These are phyloP conservation scores for Apiospora pterosperma DNA, from an alignment of 2,329 filamentous ascomycete species.

Conservation along the genomic window DNA sequence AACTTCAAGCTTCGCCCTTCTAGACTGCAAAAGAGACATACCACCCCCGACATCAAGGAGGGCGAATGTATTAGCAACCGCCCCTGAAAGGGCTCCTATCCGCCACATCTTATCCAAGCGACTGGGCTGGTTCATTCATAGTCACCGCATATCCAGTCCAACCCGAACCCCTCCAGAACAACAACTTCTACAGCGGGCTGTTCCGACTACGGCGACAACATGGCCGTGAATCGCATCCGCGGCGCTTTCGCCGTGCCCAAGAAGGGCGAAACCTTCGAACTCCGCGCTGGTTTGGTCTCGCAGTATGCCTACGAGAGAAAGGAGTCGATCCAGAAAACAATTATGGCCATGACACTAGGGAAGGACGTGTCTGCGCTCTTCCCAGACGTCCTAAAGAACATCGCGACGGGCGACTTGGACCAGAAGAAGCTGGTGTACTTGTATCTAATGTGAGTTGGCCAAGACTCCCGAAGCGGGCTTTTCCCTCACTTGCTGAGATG, in stretches of 20 bases:
- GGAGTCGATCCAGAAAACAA: conserved; percentile 98
- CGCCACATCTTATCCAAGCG: conserved; percentile 5
- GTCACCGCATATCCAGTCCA: conserved; percentile 1
- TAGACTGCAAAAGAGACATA: neutral
- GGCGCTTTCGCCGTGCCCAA: conserved; percentile 89
- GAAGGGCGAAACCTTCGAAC: conserved; percentile 97
- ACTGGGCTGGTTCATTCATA: conserved; percentile 7
- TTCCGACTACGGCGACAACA: conserved; percentile 36
- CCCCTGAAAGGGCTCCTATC: conserved; percentile 23
- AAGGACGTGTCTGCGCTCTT: conserved; percentile 98
- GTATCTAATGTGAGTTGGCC: conserved; percentile 77
- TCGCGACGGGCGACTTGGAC: conserved; percentile 88
- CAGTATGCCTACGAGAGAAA: conserved; percentile 99
- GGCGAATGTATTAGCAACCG: conserved; percentile 20
- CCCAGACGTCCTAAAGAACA: conserved; percentile 97
- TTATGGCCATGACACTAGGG: conserved; percentile 99
- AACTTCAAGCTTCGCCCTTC: neutral
- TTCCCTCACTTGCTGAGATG: neutral
- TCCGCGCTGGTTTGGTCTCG: conserved; percentile 91
- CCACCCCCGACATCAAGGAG: conserved; percentile 4
- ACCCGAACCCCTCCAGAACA: conserved; percentile 21
- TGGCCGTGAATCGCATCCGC: conserved; percentile 95
- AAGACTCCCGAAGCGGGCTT: neutral
- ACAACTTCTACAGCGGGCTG: conserved; percentile 3
- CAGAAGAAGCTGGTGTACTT: conserved; percentile 99